phyloP scores from a whole-genome alignment of 164 flowering plant species.

The Macadamia integrifolia region DNA sequence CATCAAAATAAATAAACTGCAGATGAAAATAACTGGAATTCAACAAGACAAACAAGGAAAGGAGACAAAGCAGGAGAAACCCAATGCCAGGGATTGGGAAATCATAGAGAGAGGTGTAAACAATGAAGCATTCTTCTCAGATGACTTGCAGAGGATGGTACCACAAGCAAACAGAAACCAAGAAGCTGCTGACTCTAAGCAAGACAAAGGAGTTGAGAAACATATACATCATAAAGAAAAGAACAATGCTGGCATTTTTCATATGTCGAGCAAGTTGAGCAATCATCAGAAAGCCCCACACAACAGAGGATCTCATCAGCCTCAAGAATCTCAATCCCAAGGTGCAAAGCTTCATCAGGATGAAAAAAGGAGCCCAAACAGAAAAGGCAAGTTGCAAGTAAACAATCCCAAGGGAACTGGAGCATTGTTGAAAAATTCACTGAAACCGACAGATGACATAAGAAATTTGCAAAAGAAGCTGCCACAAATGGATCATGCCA shows the following conservation, averaged over 20 bases:
- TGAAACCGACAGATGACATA: constrained; percentile 12
- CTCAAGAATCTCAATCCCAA: constrained; percentile 19
- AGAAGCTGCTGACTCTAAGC: constrained; percentile 17
- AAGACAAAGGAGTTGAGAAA: constrained; percentile 12
- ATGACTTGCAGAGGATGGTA: constrained; percentile 17
- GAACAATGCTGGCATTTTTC: constrained; percentile 9
- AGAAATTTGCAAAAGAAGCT: constrained; percentile 24
- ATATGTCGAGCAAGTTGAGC: constrained; percentile 4
- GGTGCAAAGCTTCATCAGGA: constrained; percentile 24
- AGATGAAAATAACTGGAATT: constrained; percentile 12
- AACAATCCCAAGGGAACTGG: constrained; percentile 29
- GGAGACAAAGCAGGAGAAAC: constrained; percentile 19
- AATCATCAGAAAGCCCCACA: constrained; percentile 20
- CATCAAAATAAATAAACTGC: constrained; percentile 22
- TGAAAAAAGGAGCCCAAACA: constrained; percentile 17
- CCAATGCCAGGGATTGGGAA: constrained; percentile 19
- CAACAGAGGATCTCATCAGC: constrained; percentile 20
- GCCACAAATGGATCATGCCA: constrained; percentile 12
- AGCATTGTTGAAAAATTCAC: constrained; percentile 12
- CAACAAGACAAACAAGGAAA: constrained; percentile 19
- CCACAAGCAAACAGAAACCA: constrained; percentile 10
- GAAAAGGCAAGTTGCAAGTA: constrained; percentile 18
- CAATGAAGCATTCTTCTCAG: constrained; percentile 10
- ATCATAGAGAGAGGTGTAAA: constrained; percentile 16
- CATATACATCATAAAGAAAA: constrained; percentile 24